These are phyloP conservation scores for Suillus subluteus DNA, from an alignment of 768 basidiomycete species.

Conservation along the genomic window DNA sequence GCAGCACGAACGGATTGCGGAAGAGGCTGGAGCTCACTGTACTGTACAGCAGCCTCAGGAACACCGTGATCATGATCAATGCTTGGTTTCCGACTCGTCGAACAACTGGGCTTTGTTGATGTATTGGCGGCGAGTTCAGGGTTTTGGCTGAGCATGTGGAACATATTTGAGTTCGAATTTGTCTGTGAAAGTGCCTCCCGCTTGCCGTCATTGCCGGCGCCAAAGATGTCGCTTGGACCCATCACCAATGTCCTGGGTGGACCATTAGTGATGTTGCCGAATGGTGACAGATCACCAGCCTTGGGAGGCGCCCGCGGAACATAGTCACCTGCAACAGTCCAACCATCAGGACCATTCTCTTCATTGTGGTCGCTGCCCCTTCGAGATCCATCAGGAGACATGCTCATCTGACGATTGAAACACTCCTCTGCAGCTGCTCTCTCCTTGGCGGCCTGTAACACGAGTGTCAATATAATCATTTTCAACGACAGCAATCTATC, in stretches of 20 bases:
- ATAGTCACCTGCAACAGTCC: conserved; percentile 54
- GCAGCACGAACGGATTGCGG: conserved; percentile 72
- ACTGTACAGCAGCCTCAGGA: conserved; percentile 54
- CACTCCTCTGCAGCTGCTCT: conserved; percentile 66
- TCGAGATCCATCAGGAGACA: conserved; percentile 70
- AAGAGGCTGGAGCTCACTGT: conserved; percentile 72
- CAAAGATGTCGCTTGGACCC: conserved; percentile 85
- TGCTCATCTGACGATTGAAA: conserved; percentile 63
- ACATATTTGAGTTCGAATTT: conserved; percentile 85
- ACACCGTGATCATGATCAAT: conserved; percentile 52
- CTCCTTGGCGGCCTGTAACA: conserved; percentile 75
- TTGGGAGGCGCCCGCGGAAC: conserved; percentile 65
- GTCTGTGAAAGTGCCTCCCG: conserved; percentile 78
- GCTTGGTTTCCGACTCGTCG: conserved; percentile 53
- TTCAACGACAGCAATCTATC: conserved; percentile 27
- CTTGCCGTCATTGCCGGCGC: conserved; percentile 61
- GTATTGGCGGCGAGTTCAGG: conserved; percentile 58
- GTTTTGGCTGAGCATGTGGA: conserved; percentile 76
- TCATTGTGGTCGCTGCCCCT: conserved; percentile 64
- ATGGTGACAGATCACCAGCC: conserved; percentile 84
- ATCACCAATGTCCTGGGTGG: conserved; percentile 78
- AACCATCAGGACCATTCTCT: conserved; percentile 80
- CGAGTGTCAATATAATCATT: conserved; percentile 12
- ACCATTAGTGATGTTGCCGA: conserved; percentile 83
- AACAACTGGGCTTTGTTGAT: conserved; percentile 53